A percentile compares a stretch with the other conserved stretches of the same genome.
phyloP scores from a whole-genome alignment of 164 flowering plant genomes.

The Aristolochia californica region DNA sequence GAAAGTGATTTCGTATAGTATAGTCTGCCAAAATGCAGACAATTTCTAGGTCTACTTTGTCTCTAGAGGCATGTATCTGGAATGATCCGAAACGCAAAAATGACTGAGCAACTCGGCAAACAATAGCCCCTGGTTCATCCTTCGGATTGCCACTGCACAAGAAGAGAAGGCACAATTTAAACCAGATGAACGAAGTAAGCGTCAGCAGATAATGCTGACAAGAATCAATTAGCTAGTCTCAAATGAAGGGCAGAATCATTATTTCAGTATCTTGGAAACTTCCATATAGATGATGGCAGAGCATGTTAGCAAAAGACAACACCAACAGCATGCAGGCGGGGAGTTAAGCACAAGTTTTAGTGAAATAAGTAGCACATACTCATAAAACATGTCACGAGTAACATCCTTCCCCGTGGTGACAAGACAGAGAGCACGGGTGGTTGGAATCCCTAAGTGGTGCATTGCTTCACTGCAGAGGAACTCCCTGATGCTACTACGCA shows the following conservation, averaged over 20 bases:
- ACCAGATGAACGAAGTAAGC: background rate
- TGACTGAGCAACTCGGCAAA: conserved; percentile 93
- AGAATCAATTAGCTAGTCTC: too few species aligned
- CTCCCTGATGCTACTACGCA: conserved; percentile 94
- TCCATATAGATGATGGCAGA: too few species aligned
- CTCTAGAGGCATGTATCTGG: conserved; percentile 93
- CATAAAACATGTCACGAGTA: conserved; percentile 95
- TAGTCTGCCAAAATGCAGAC: conserved; percentile 82
- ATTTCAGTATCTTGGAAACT: too few species aligned
- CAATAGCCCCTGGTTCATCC: conserved; percentile 98
- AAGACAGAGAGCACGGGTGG: conserved; percentile 94
- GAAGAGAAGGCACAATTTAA: conserved; percentile 3
- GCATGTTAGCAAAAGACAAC: too few species aligned
- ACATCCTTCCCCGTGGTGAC: conserved; percentile 91
- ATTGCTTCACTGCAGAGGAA: conserved; percentile 99
- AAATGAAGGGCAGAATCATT: too few species aligned
- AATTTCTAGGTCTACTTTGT: conserved; percentile 70
- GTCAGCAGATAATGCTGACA: too few species aligned
- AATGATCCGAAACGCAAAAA: conserved; percentile 97
- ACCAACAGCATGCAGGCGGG: too few species aligned
- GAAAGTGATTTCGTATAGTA: conserved; percentile 76
- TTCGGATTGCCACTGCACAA: conserved; percentile 90
- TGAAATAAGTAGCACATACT: conserved; percentile 43
- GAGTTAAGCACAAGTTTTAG: background rate
- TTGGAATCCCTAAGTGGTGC: conserved; percentile 86